Conservation (phyloP, 1,284 basidiomycete species). For the Vanrija humicola region DNA sequence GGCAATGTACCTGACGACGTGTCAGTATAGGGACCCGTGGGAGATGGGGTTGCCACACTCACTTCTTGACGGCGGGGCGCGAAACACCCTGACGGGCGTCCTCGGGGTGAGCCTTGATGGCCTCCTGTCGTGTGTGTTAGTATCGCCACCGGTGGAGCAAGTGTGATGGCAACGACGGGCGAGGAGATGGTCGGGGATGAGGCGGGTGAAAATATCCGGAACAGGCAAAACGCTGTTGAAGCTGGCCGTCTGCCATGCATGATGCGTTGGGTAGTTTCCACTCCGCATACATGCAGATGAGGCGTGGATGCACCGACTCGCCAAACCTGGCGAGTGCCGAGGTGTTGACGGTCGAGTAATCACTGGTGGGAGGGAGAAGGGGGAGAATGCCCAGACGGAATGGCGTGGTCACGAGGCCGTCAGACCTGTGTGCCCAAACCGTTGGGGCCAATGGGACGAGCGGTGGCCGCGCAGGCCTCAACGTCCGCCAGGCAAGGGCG, state of each 20-base stretch:
- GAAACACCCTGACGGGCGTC: conserved; percentile 81
- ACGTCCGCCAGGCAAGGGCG: no score
- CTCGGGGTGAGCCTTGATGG: conserved; percentile 68
- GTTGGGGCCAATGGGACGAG: no score
- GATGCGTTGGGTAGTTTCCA: neutral
- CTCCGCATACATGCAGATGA: conserved; percentile 1
- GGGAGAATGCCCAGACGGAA: neutral
- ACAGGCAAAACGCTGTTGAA: conserved; percentile 23
- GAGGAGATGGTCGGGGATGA: neutral
- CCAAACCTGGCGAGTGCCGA: neutral
- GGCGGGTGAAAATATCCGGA: conserved; percentile 22
- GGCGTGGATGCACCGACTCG: neutral
- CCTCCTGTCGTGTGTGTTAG: conserved; percentile 55
- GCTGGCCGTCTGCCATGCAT: conserved; percentile 8
- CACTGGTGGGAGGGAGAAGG: neutral
- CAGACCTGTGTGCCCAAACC: neutral
- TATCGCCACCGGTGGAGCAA: neutral
- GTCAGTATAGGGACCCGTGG: conserved; percentile 9
- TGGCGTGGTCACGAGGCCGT: conserved; percentile 1
- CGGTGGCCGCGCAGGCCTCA: no score
- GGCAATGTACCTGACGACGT: conserved; percentile 60
- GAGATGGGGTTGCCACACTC: conserved; percentile 38
- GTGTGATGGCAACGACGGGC: neutral
- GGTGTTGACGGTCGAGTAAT: neutral
- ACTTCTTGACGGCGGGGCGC: conserved; percentile 90